A percentile compares a stretch with the other conserved stretches of the same genome.
These are phyloP conservation scores for Thielaviopsis euricoi DNA, from an alignment of 2,329 filamentous ascomycete genomes.

Conservation along the genomic window DNA sequence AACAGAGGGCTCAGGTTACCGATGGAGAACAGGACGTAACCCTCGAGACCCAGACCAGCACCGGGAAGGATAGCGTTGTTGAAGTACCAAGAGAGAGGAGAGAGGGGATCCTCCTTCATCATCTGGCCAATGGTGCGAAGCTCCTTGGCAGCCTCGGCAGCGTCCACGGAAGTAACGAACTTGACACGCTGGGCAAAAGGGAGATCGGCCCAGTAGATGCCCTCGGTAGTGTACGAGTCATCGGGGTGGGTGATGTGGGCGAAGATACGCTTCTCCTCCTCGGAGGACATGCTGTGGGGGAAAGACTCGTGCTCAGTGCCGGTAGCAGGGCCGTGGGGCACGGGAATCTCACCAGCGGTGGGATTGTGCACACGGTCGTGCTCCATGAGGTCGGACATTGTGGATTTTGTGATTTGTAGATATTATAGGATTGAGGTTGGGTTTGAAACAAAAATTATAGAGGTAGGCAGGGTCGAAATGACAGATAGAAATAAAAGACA, in stretches of 20 bases:
- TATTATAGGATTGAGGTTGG: no score
- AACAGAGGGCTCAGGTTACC: conserved; percentile 82
- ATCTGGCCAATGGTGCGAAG: conserved; percentile 51
- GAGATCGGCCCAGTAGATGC: conserved; percentile 87
- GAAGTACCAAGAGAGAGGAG: conserved; percentile 73
- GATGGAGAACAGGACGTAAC: conserved; percentile 93
- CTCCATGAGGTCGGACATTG: conserved; percentile 7
- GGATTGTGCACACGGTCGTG: conserved; percentile 19
- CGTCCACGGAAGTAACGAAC: conserved; percentile 64
- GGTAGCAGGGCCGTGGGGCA: conserved; percentile 21
- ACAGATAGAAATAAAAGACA: neutral
- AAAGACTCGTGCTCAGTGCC: conserved; percentile 32
- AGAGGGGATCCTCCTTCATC: conserved; percentile 74
- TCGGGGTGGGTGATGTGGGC: conserved; percentile 69
- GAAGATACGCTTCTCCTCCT: conserved; percentile 47
- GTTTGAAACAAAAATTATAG: neutral
- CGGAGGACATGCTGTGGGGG: conserved; percentile 25
- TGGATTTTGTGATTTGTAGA: neutral
- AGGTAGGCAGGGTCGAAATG: neutral
- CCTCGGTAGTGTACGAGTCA: conserved; percentile 69
- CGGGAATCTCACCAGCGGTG: neutral
- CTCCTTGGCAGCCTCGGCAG: conserved; percentile 52
- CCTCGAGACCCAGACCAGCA: conserved; percentile 81
- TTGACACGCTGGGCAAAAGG: conserved; percentile 49
- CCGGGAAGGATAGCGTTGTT: conserved; percentile 83